Base-by-base conservation (phyloP, 1,139 yeast genomes). In the Debaryomycetaceae sp. region DNA sequence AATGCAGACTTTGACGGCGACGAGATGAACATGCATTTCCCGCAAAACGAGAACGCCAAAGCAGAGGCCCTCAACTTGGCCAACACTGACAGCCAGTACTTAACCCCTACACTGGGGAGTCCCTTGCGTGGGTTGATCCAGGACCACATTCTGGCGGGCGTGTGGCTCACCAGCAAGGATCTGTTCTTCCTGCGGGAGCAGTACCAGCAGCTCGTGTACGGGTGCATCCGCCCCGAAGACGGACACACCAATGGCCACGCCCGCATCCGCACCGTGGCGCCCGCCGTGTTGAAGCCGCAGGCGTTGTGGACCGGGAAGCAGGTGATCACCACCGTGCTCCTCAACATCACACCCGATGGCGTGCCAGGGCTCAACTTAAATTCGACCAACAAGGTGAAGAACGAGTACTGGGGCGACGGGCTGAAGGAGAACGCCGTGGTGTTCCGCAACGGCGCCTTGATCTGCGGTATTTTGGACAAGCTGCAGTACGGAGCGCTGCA, bases 1-100 rank as follows among this genome's bases (percentile, higher is more conserved):
- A 93, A 91, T 59, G 98, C 98, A 25, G 99, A 93, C 75, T 93
- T 93, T 51, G 99, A 93, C 65, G 99, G 99, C 68, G 99, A 93
- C 63, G 99, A 93, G 68, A 93, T 93, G 99, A 93, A 93, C 57
- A 83, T 93, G 96, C 99, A 93, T 65, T 91, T 93, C 71, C 99
- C 99, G 18, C 99, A 93, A 65, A 89, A 85, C 58, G 97, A 91
- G 65, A 86, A 86, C 48, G 98, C 98, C 10, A 81, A 91, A 51
- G 93, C 98, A 18, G 99, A 93, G 65, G 98, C 98, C 3, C 70
- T 86, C 50, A 76, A 86, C 55, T 73, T 93, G 53, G 98, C 98
- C 29, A 88, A 91, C 56, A 91, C 98, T 8, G 96, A 93, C 60
- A 84, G 94, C 39, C 98, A 91, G 64, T 93, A 93, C 56, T 72